A percentile compares a stretch with the other conserved stretches of the same genome.
These are phyloP conservation scores for Castanea mollissima DNA, from an alignment of 306 rosid genomes.

Conservation along the genomic window DNA sequence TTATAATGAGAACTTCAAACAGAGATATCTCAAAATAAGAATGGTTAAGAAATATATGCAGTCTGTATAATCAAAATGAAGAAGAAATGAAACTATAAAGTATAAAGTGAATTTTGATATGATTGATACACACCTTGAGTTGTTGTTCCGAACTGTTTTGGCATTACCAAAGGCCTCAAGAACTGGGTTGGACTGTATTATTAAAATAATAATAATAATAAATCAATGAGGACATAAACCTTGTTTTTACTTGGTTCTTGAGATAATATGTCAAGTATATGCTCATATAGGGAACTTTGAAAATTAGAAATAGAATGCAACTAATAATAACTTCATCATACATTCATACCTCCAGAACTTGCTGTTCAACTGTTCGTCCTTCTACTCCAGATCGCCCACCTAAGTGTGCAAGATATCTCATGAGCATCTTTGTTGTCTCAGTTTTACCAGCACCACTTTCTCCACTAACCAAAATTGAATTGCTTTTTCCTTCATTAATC, in stretches of 20 bases:
- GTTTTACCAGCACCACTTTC: conserved; percentile 99
- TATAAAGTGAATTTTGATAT: background rate
- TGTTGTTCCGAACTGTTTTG: conserved; percentile 91
- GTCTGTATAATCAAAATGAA: no score
- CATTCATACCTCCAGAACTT: conserved; percentile 96
- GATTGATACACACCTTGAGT: conserved; percentile 74
- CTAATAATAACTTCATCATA: conserved; percentile 33
- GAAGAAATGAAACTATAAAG: no score
- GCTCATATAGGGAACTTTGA: background rate
- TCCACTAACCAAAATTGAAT: conserved; percentile 97
- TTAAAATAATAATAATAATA: conserved; percentile 4
- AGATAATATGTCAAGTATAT: no score
- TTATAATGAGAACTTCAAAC: background rate
- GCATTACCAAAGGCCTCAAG: conserved; percentile 99
- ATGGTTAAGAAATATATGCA: no score
- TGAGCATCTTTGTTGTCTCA: conserved; percentile 98
- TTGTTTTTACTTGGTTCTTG: no score
- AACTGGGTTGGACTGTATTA: conserved; percentile 92
- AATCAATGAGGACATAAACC: background rate
- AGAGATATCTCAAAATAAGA: no score
- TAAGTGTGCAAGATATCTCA: conserved; percentile 95
- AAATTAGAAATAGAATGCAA: conserved; percentile 10
- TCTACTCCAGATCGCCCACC: conserved; percentile 99
- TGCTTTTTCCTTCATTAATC: conserved; percentile 98
- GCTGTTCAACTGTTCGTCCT: conserved; percentile 99